phyloP scores from a whole-genome alignment of 345 rosid species.

The Salix brachista region DNA sequence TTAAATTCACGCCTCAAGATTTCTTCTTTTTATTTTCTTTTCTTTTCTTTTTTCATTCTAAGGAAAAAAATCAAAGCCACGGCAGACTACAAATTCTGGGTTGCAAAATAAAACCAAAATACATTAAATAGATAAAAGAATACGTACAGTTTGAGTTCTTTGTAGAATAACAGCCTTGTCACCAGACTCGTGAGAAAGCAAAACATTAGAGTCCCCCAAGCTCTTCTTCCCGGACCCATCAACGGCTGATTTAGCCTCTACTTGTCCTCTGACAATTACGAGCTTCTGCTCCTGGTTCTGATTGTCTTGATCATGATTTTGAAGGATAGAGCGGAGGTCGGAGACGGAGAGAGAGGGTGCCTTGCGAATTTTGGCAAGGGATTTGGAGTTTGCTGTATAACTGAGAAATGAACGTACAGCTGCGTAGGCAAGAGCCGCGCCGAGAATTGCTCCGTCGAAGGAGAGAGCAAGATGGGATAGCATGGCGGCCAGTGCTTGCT shows the following conservation, averaged over 20 bases:
- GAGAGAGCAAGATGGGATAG: constrained; percentile 65
- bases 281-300: constrained; percentile 23
- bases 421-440: constrained; percentile 58
- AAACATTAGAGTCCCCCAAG: constrained; percentile 27
- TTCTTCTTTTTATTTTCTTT: neutral
- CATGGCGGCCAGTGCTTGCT: constrained; percentile 50
- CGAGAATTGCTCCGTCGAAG: constrained; percentile 84
- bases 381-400: constrained; percentile 42
- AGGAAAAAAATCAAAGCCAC: neutral
- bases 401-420: constrained; percentile 56
- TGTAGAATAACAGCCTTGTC: constrained; percentile 81
- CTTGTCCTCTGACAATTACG: constrained; percentile 63
- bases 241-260: constrained; percentile 43
- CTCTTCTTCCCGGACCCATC: constrained; percentile 48
- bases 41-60: neutral
- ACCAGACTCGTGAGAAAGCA: constrained; percentile 66
- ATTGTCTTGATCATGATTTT: neutral
- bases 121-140: neutral
- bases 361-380: constrained; percentile 46
- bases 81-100: neutral
- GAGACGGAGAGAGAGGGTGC: constrained; percentile 52
- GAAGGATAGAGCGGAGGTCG: constrained; percentile 64
- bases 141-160: constrained; percentile 68
- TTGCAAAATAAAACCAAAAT: neutral
- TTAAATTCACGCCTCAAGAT: neutral